Evolutionary conservation across 257 asterid species (phyloP), one percentile per base, ranked within the genome.

Genomic region (Penstemon davidsonii): DNA sequence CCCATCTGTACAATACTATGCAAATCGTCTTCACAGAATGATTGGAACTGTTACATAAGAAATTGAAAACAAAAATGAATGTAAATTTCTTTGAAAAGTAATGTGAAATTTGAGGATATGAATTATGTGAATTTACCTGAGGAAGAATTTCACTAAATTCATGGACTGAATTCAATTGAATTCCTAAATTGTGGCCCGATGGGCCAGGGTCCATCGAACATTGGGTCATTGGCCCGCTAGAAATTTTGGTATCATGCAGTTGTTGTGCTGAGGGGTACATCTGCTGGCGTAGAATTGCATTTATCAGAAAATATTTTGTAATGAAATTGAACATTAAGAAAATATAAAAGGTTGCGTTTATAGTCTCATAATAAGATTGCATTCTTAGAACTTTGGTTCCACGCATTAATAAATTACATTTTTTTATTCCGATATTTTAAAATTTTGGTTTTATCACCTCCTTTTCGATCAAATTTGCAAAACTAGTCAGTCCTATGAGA

Each of bases 1-100:
- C 96, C 96, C 98, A 89, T 91, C 67, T 83, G 92, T 46, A 93
- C 95, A 72, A 93, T 86, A 86, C 96, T 90, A 64, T 88, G 96
- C 58, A 93, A 68, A 46, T 93, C 97, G 77, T 90, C 96, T 78
- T 91, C 97, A 60, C 76, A 74, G 49, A 90, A 82, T 36, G 81
- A 61, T 5, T 89, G 85, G 59, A 88, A 84, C 99, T 93, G 88
- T 46, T 53, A 56, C 55, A 46, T 45, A 25, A 55, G 44, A 18
- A 40, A 62, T 33, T 15, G 37, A 33, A 25, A 50, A 8, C 4
- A 33, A 39, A 7, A 59, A 33, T 56, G 45, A 57, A 36, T 56
- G 13, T 10, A 0, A 3, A 57, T 36, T 9, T 7, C 7, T 37
- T 57, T 57, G 3, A n/a, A n/a, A n/a, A n/a, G n/a, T n/a, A n/a